These are phyloP conservation scores for Lactarius evosmus DNA, from an alignment of 768 basidiomycete genomes.

Conservation along the genomic window DNA sequence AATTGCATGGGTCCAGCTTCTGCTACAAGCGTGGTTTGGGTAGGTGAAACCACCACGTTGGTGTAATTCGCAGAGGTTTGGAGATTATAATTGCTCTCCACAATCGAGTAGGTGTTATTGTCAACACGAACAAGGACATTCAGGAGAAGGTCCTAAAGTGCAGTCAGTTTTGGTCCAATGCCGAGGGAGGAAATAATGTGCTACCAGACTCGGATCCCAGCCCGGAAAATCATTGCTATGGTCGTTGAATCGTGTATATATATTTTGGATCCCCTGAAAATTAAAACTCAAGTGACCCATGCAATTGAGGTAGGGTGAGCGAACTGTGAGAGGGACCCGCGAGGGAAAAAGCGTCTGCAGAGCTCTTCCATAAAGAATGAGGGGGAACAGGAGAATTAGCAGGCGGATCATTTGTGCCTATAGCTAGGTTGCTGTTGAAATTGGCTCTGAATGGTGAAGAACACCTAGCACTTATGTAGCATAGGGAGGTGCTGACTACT, in stretches of 20 bases:
- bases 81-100: constrained; percentile 9
- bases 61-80: constrained; percentile 28
- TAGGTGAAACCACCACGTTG: constrained; percentile 35
- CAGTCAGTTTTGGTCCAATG: not conserved
- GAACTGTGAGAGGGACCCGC: constrained; percentile 30
- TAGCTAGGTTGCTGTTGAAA: not conserved
- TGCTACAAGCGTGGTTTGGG: constrained; percentile 35
- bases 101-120: constrained; percentile 22
- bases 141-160: constrained; percentile 19
- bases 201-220: no score
- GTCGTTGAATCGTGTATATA: not conserved
- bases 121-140: constrained; percentile 18
- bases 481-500: not conserved
- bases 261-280: no score
- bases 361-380: not conserved
- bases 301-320: constrained; percentile 31
- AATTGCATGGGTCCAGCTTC: constrained; percentile 38
- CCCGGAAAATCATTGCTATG: no score
- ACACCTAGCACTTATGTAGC: not conserved
- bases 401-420: not conserved
- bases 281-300: constrained; percentile 21
- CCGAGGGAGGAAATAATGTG: not conserved
- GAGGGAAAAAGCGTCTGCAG: constrained; percentile 25
- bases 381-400: not conserved
- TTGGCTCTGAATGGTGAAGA: not conserved